Evolutionary conservation across 2,329 filamentous ascomycete species (phyloP).

Genomic region (Emergomyces orientalis): DNA sequence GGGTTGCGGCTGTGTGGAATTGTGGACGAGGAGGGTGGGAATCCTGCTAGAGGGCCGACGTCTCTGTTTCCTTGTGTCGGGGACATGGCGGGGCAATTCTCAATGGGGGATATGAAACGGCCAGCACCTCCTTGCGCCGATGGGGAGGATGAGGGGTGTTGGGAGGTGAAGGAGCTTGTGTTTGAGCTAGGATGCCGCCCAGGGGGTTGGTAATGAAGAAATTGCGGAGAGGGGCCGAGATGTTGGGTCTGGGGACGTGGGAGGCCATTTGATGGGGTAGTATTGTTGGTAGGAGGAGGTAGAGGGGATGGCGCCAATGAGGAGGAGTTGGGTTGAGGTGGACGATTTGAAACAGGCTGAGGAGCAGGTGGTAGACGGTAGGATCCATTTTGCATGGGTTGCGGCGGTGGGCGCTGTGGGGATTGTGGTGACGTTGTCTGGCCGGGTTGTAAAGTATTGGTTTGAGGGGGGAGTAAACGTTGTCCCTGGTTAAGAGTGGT

Average conservation of each 20-base stretch:
- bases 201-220: constrained; percentile 13
- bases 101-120: constrained; percentile 31
- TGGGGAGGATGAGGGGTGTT: constrained; percentile 37
- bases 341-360: neutral
- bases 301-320: constrained; percentile 1
- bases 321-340: neutral
- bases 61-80: constrained; percentile 43
- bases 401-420: constrained; percentile 1
- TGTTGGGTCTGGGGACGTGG: neutral
- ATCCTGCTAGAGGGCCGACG: constrained; percentile 37
- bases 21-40: constrained; percentile 24
- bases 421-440: neutral
- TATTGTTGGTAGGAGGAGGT: neutral
- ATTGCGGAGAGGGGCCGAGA: constrained; percentile 1
- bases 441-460: neutral
- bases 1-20: constrained; percentile 22
- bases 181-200: neutral
- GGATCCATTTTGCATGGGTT: neutral
- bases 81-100: constrained; percentile 40
- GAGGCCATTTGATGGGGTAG: neutral
- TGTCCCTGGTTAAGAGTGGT: neutral
- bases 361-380: neutral
- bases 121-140: constrained; percentile 23
- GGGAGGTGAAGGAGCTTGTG: constrained; percentile 23
- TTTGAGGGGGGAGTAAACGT: neutral